Base-by-base conservation (phyloP, 768 basidiomycete species). In the Termitomyces sp. region DNA sequence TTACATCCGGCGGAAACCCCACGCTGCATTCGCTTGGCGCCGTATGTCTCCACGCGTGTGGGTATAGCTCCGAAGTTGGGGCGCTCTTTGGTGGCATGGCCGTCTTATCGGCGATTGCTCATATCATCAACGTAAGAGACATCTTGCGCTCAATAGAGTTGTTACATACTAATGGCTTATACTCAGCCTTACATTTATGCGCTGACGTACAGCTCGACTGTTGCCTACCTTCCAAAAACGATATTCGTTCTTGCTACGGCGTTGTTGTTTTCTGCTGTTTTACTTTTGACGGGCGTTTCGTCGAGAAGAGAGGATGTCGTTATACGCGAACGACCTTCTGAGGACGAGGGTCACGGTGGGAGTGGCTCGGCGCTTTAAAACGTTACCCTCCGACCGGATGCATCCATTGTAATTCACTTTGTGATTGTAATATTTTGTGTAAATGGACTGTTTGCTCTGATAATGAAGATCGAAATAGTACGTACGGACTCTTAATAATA, bases 71-170 rank as follows among this genome's bases (percentile, higher is more conserved):
- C 22, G 76, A 81, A 59, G 75, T 76, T 6, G 90, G 89, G 0
- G 77, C 82, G 22, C 65, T 92, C 37, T 89, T 92, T 55, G 88
- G 88, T 14, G 87, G 87, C 1, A 73, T 91, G 56, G 84, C 87
- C 2, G 80, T 88, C 16, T 66, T 91, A 43, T 81, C 84, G 53
- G 86, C 89, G 0, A 68, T 84, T 9, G 84, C 84, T 0, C 85
- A 86, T 67, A 84, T 81, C 56, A 82, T 90, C 42, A 78, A 78
- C 41, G 80, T 80, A 54, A 63, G 78, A 68, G 16, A 39, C n/a
- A 12, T 27, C 18, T 51, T 20, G 24, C 44, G 13, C 14, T 53
- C 12, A 20, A 22, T n/a, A 4, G 29, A 52, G 18, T 60, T 46
- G 7, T 43, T 44, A 43, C 46, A 43, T 52, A 29, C 46, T 31